Evolutionary conservation across 2,329 filamentous ascomycete genomes (phyloP).

Genomic region (Massarina eburnea): DNA sequence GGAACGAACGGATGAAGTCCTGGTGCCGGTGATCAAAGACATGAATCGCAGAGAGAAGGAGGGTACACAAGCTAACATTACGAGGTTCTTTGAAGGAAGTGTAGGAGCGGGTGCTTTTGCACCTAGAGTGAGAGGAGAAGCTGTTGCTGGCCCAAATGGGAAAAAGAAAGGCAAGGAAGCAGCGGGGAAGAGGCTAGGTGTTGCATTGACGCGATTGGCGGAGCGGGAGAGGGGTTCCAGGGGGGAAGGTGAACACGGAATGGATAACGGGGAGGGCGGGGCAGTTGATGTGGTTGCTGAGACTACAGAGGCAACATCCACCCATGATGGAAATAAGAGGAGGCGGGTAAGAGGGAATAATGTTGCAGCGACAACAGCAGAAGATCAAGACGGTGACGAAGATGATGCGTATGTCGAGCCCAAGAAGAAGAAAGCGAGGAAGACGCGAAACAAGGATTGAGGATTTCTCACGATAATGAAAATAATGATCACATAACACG

Average conservation of each 20-base stretch:
- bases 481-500: background rate
- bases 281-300: slow-evolving; percentile 8
- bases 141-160: slow-evolving; percentile 60
- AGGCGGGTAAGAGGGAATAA: slow-evolving; percentile 24
- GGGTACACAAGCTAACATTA: slow-evolving; percentile 95
- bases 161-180: slow-evolving; percentile 33
- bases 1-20: slow-evolving; percentile 90
- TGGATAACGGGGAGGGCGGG: slow-evolving; percentile 14
- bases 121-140: slow-evolving; percentile 62
- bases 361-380: slow-evolving; percentile 5
- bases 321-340: slow-evolving; percentile 11
- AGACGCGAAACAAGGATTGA: slow-evolving; percentile 10
- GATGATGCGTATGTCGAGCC: slow-evolving; percentile 32
- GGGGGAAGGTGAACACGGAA: slow-evolving; percentile 15
- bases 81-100: slow-evolving; percentile 79
- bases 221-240: slow-evolving; percentile 27
- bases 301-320: slow-evolving; percentile 1
- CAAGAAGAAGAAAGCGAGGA: slow-evolving; percentile 28
- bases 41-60: slow-evolving; percentile 89
- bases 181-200: slow-evolving; percentile 37
- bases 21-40: slow-evolving; percentile 92
- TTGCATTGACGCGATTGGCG: slow-evolving; percentile 33
- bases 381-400: slow-evolving; percentile 17
- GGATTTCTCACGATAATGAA: background rate
- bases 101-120: slow-evolving; percentile 73